These are phyloP conservation scores for Leucocoprinus sp. DNA, from an alignment of 768 basidiomycete genomes.

Conservation along the genomic window DNA sequence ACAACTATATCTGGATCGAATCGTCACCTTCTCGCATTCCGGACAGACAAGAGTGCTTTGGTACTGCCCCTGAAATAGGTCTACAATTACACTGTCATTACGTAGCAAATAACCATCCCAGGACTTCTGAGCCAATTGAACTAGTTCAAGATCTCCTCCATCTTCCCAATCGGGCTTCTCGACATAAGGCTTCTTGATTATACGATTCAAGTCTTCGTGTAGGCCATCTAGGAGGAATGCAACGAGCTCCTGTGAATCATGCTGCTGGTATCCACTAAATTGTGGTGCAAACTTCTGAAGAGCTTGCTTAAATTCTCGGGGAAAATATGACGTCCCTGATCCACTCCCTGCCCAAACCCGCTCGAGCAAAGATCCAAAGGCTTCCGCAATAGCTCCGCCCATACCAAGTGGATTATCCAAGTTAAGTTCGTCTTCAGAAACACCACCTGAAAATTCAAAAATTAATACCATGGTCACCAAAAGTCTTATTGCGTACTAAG, in stretches of 20 bases:
- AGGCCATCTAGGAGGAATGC: conserved; percentile 92
- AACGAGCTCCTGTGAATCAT: conserved; percentile 95
- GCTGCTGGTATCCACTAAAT: conserved; percentile 97
- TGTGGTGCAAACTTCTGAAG: conserved; percentile 91
- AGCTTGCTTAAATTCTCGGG: conserved; percentile 89
- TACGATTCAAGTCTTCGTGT: conserved; percentile 92
- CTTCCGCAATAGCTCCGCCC: conserved; percentile 94
- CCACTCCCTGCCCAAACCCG: conserved; percentile 69
- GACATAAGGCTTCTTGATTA: conserved; percentile 91
- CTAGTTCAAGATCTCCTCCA: conserved; percentile 69
- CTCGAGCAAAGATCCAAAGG: conserved; percentile 80
- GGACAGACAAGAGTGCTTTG: conserved; percentile 94
- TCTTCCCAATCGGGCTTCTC: conserved; percentile 99
- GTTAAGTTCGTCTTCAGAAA: conserved; percentile 84
- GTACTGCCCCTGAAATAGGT: conserved; percentile 97
- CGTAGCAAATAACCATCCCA: conserved; percentile 96
- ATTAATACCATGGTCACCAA: too few species aligned
- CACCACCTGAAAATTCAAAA: conserved; percentile 58
- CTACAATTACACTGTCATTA: conserved; percentile 98
- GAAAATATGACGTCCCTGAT: conserved; percentile 64
- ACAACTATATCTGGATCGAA: neutral
- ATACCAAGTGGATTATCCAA: conserved; percentile 97
- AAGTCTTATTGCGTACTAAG: conserved; percentile 51
- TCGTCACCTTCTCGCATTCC: conserved; percentile 80
- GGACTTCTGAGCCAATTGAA: conserved; percentile 71